Evolutionary conservation across 2,329 filamentous ascomycete genomes (phyloP).

Genomic region (Botrytis aclada): DNA sequence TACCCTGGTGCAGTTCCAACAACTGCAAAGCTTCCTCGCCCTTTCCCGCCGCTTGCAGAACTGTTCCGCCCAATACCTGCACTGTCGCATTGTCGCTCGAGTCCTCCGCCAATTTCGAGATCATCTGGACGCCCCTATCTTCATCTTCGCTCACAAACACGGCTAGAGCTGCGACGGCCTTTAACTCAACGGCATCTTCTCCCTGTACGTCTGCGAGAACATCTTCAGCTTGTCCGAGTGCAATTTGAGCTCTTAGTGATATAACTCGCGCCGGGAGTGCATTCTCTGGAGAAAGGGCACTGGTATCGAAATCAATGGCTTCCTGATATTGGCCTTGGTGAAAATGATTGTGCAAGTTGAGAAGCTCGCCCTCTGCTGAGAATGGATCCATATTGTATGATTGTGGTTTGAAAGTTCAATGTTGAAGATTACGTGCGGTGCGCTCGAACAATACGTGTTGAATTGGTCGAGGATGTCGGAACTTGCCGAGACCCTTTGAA

Average conservation of each 20-base stretch:
- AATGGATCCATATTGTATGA: slow-evolving; percentile 60
- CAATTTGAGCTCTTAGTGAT: slow-evolving; percentile 77
- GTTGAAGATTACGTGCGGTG: neutral
- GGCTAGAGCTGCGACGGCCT: slow-evolving; percentile 74
- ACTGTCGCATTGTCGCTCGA: slow-evolving; percentile 73
- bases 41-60: slow-evolving; percentile 76
- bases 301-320: slow-evolving; percentile 81
- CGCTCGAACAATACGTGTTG: slow-evolving; percentile 27
- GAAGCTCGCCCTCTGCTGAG: slow-evolving; percentile 67
- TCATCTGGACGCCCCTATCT: slow-evolving; percentile 58
- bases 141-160: slow-evolving; percentile 58
- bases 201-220: slow-evolving; percentile 68
- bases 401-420: slow-evolving; percentile 18
- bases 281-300: slow-evolving; percentile 76
- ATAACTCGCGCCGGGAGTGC: slow-evolving; percentile 72
- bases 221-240: slow-evolving; percentile 71
- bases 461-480: slow-evolving; percentile 15
- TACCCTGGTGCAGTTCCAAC: slow-evolving; percentile 80
- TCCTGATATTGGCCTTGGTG: slow-evolving; percentile 81
- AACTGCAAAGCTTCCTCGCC: slow-evolving; percentile 81
- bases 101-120: slow-evolving; percentile 65
- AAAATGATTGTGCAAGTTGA: slow-evolving; percentile 69
- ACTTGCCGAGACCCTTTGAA: slow-evolving; percentile 1
- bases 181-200: slow-evolving; percentile 66
- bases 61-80: slow-evolving; percentile 76